Conservation (phyloP, 2,329 filamentous ascomycete genomes). For the Endocalyx cinctus region DNA sequence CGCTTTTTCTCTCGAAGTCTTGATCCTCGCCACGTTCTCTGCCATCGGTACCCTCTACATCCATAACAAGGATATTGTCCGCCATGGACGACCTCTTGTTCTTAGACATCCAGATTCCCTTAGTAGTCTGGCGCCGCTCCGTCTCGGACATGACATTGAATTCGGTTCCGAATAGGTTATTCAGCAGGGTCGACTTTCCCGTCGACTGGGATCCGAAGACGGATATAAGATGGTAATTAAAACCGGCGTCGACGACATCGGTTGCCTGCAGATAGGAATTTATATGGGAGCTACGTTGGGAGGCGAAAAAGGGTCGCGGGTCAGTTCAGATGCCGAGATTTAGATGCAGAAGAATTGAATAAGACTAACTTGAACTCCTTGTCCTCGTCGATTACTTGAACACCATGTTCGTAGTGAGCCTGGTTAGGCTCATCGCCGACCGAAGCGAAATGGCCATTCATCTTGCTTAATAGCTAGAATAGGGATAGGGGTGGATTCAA, state of each 20-base stretch:
- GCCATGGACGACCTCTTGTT: conserved; percentile 84
- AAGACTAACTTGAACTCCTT: conserved; percentile 87
- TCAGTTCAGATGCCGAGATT: conserved; percentile 10
- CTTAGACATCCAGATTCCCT: conserved; percentile 99
- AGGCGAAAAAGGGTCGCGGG: conserved; percentile 1
- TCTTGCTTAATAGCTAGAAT: too few relatives aligned
- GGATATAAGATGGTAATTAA: conserved; percentile 99
- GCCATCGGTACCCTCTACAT: conserved; percentile 96
- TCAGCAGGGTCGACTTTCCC: conserved; percentile 94
- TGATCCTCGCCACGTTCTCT: conserved; percentile 96
- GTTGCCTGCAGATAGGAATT: conserved; percentile 77
- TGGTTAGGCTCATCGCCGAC: conserved; percentile 62
- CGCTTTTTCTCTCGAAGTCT: conserved; percentile 98
- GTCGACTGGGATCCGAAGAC: conserved; percentile 99
- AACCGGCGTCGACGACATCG: conserved; percentile 79
- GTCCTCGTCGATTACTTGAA: conserved; percentile 94
- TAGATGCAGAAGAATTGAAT: conserved; percentile 6
- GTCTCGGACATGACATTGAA: conserved; percentile 98
- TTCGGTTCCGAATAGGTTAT: conserved; percentile 89
- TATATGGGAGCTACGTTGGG: conserved; percentile 59
- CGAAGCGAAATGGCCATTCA: conserved; percentile 79
- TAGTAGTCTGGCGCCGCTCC: conserved; percentile 92
- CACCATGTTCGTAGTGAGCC: conserved; percentile 80
- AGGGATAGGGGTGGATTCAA: too few relatives aligned
- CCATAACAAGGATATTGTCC: conserved; percentile 98